Evolutionary conservation across 306 rosid genomes (phyloP).

Genomic region (Trifolium dubium): DNA sequence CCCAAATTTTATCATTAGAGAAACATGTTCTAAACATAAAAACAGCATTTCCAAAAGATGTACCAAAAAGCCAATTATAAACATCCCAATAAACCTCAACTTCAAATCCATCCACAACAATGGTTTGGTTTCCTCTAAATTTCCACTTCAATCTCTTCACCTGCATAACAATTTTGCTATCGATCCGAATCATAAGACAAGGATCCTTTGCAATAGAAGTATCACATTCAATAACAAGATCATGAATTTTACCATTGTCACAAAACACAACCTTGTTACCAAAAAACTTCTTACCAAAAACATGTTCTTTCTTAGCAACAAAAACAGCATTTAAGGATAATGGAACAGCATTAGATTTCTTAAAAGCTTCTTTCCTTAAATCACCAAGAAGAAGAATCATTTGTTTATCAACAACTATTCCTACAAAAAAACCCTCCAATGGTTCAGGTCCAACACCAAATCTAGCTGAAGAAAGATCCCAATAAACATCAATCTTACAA

Average conservation of each 20-base stretch:
- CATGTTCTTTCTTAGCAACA: constrained; percentile 87
- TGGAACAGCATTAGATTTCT: constrained; percentile 68
- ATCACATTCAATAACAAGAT: constrained; percentile 90
- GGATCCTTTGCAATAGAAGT: constrained; percentile 67
- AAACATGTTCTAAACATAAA: constrained; percentile 91
- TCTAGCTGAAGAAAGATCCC: constrained; percentile 96
- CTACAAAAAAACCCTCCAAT: constrained; percentile 75
- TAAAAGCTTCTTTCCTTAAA: constrained; percentile 90
- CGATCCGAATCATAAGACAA: constrained; percentile 70
- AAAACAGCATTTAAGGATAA: constrained; percentile 67
- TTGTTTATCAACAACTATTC: constrained; percentile 72
- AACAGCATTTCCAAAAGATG: constrained; percentile 82
- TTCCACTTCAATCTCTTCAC: constrained; percentile 94
- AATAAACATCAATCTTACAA: constrained; percentile 76
- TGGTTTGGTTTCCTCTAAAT: constrained; percentile 88
- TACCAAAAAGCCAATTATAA: constrained; percentile 86
- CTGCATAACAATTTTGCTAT: constrained; percentile 86
- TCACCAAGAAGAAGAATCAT: constrained; percentile 97
- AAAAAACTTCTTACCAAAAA: constrained; percentile 79
- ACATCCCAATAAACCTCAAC: constrained; percentile 98
- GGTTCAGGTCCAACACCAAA: constrained; percentile 93
- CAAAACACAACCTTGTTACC: constrained; percentile 80
- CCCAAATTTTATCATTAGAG: constrained; percentile 78
- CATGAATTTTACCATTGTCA: constrained; percentile 81
- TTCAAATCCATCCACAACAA: constrained; percentile 82